These are phyloP conservation scores for Gillenia trifoliata DNA, from an alignment of 306 rosid genomes.

Conservation along the genomic window DNA sequence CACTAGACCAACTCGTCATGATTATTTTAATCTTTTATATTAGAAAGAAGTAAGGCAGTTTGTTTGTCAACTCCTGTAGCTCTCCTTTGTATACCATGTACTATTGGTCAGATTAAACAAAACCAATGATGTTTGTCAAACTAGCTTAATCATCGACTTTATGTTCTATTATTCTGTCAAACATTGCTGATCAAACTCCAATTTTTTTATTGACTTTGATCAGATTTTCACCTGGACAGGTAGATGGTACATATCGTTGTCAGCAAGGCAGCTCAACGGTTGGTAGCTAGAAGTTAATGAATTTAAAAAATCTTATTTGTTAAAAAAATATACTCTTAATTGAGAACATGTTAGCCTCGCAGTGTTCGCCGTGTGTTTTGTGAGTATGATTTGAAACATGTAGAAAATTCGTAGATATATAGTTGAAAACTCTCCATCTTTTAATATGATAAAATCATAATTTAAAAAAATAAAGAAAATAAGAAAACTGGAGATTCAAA, in stretches of 20 bases:
- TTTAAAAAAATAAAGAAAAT: not conserved
- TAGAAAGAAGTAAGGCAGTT: no score
- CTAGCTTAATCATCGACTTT: not conserved
- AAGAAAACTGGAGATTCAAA: not conserved
- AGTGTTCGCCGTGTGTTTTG: conserved; percentile 24
- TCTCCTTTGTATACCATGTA: not conserved
- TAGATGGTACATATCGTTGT: not conserved
- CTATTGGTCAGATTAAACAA: not conserved
- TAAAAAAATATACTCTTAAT: no score
- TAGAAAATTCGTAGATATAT: not conserved
- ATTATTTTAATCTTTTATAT: no score
- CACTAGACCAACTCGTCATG: not conserved
- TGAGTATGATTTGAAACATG: not conserved
- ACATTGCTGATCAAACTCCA: not conserved
- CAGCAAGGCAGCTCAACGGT: conserved; percentile 15
- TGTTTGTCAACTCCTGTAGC: not conserved
- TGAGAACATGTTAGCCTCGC: conserved; percentile 21
- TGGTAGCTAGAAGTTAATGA: not conserved
- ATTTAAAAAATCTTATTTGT: no score
- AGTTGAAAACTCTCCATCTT: not conserved
- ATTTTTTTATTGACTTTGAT: not conserved
- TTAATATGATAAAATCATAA: not conserved
- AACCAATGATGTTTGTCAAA: not conserved
- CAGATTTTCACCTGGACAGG: conserved; percentile 13
- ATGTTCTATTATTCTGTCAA: not conserved